Evolutionary conservation across 2,329 filamentous ascomycete species (phyloP), one percentile per base, ranked within the genome.

Genomic region (Phialocephala subalpina): DNA sequence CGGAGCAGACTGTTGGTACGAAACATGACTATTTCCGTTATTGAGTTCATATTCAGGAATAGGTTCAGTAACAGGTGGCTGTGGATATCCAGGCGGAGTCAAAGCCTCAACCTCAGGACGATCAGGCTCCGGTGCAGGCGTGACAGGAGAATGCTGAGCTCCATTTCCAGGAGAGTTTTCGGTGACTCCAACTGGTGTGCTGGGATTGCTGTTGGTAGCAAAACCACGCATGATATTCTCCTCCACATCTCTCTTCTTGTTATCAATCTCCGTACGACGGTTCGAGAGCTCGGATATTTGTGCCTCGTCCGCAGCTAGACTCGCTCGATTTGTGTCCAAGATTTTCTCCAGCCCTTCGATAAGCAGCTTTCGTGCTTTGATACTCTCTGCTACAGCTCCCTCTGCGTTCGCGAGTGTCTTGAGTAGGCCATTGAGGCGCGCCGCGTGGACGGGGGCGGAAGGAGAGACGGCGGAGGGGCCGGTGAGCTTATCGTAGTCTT

Each of bases 341-440:
- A 98, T 83, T 75, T 92, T 93, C 79, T 97, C 93, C 5, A 99
- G 83, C 0, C 90, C 93, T 33, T 87, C 85, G 42, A 98, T 90
- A 33, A 99, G 84, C 11, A 88, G 86, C 70, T 88, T 87, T 16
- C 96, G 90, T 1, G 94, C 93, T 76, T 95, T 94, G 76, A 99
- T 93, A 71, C 92, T 93, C 73, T 97, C 93, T 1, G 92, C 90
- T 1, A 98, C 92, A 0, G 95, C 94, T 62, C 89, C 92, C 79
- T 99, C 94, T 3, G 96, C 96, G 69, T 88, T 92, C 22, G 93
- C 93, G 20, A 99, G 85, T 7, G 90, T 92, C 81, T 96, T 97
- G 62, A 98, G 85, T n/a, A 99, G 84, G 2, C 93, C 92, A 70
- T 92, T 94, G 9, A 99, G 86, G 33, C 93, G 91, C 16, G 95